These are phyloP conservation scores for Lathyrus sativus DNA, from an alignment of 306 rosid species.

Conservation along the genomic window DNA sequence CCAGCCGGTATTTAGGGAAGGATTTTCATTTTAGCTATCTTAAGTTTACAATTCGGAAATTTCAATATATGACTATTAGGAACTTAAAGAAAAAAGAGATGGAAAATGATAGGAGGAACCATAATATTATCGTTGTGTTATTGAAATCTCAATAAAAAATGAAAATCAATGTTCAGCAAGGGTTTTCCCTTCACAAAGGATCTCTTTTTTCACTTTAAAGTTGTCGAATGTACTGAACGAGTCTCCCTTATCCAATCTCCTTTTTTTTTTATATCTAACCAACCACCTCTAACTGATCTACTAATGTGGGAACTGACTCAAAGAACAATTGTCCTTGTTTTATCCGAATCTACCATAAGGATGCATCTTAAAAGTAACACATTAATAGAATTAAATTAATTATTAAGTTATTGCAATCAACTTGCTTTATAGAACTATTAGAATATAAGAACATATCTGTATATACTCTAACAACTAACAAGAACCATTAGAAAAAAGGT, in stretches of 20 bases:
- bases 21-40: conserved; percentile 9
- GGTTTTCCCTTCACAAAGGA: conserved; percentile 13
- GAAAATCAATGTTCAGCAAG: neutral
- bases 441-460: neutral
- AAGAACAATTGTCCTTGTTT: neutral
- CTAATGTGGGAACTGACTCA: neutral
- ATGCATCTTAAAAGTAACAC: neutral
- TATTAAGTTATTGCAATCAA: conserved; percentile 17
- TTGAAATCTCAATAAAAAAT: conserved; percentile 16
- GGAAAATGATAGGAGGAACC: conserved; percentile 14
- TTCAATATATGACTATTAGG: neutral
- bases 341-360: neutral
- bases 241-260: neutral
- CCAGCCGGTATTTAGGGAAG: conserved; percentile 2
- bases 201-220: neutral
- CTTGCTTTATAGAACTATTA: conserved; percentile 3
- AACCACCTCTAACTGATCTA: neutral
- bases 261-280: neutral
- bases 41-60: conserved; percentile 1
- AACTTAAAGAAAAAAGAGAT: conserved; percentile 16
- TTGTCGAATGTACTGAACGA: neutral
- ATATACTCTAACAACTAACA: neutral
- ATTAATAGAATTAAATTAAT: conserved; percentile 13
- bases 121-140: neutral
- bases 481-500: conserved; percentile 9